phyloP scores from a whole-genome alignment of 2,329 filamentous ascomycete genomes.

The Sclerotiophoma versabilis region DNA sequence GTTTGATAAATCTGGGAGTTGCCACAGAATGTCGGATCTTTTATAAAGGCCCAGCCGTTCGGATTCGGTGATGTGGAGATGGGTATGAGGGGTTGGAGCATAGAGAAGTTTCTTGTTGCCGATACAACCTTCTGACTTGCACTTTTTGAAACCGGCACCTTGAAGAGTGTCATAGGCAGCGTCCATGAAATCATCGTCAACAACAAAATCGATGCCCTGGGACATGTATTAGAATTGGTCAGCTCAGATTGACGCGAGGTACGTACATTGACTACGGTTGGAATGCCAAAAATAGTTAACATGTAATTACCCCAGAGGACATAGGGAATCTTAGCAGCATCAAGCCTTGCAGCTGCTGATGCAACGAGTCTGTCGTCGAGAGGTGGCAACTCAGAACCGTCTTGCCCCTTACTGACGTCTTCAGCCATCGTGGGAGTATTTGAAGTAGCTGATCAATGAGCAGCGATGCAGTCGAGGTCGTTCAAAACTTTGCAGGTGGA shows the following conservation, averaged over 20 bases:
- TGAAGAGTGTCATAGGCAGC: conserved; percentile 8
- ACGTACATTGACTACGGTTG: conserved; percentile 4
- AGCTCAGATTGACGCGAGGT: conserved; percentile 1
- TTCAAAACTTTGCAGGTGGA: too few relatives aligned
- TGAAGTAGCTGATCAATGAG: neutral
- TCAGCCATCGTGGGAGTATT: neutral
- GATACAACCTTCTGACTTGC: conserved; percentile 5
- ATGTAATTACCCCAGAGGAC: conserved; percentile 12
- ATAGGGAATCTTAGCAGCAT: conserved; percentile 6
- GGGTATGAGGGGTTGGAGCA: conserved; percentile 3
- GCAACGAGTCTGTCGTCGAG: conserved; percentile 6
- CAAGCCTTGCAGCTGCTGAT: conserved; percentile 8
- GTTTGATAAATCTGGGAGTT: neutral
- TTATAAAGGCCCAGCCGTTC: conserved; percentile 2
- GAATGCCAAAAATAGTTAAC: conserved; percentile 5
- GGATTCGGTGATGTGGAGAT: conserved; percentile 8
- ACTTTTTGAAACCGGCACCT: conserved; percentile 2
- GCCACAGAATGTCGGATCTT: conserved; percentile 8
- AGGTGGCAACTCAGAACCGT: conserved; percentile 5
- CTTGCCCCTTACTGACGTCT: conserved; percentile 1
- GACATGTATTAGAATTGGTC: conserved; percentile 1
- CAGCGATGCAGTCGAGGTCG: neutral
- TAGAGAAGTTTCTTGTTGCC: conserved; percentile 3
- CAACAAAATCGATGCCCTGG: conserved; percentile 6
- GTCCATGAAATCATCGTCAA: conserved; percentile 10